Conservation (phyloP, 495 filamentous ascomycete species). For the Zalerion maritima region DNA sequence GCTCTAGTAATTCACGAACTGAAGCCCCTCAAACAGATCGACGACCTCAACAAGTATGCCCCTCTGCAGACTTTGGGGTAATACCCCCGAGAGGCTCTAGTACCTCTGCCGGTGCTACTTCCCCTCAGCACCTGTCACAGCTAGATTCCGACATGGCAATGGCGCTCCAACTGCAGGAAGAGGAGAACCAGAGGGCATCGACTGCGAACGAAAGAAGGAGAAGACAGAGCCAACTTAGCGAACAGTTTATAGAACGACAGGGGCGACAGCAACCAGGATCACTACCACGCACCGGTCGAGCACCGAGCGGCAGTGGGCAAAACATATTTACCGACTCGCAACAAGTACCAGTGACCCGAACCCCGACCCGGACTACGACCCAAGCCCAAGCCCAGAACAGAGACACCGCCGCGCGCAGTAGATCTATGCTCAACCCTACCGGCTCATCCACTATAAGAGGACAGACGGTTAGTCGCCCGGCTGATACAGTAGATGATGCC, state of each 20-base stretch:
- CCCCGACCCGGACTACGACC: constrained; percentile 7
- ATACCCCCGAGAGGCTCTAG: neutral
- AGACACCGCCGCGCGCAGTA: too few species aligned
- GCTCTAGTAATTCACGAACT: too few species aligned
- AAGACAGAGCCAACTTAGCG: constrained; percentile 33
- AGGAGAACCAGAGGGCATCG: constrained; percentile 57
- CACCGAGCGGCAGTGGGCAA: too few species aligned
- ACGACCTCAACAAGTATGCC: too few species aligned
- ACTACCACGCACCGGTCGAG: constrained; percentile 18
- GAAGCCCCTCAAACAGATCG: too few species aligned
- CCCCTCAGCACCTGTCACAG: constrained; percentile 19
- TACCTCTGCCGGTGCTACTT: neutral
- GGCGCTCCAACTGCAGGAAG: constrained; percentile 69
- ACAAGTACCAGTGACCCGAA: too few species aligned
- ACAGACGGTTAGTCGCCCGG: constrained; percentile 18
- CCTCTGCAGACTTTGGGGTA: too few species aligned
- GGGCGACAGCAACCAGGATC: constrained; percentile 10
- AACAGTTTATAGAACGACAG: constrained; percentile 44
- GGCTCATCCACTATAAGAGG: constrained; percentile 11
- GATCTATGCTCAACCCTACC: too few species aligned
- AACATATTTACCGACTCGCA: too few species aligned
- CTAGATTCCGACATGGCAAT: constrained; percentile 69
- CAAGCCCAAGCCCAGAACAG: too few species aligned
- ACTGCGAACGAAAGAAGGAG: constrained; percentile 30
- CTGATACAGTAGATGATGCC: constrained; percentile 43